phyloP scores from a whole-genome alignment of 1,284 basidiomycete species.

The Moesziomyces sp. region DNA sequence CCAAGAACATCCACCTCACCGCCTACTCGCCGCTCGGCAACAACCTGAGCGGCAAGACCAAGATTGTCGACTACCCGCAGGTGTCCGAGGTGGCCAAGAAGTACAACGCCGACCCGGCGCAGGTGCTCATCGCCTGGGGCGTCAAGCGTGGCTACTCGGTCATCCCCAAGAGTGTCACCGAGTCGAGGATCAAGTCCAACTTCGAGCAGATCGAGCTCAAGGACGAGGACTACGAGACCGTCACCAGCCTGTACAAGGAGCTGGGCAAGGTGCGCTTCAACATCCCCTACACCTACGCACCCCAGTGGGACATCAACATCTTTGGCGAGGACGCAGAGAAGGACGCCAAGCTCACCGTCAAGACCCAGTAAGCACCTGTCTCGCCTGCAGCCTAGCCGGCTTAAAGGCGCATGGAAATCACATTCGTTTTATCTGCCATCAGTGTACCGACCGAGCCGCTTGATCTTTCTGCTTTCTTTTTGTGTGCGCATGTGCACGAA shows the following conservation, averaged over 20 bases:
- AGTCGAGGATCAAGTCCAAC: conserved; percentile 67
- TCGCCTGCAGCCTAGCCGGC: no score
- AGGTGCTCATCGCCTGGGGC: conserved; percentile 69
- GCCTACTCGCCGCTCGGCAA: conserved; percentile 69
- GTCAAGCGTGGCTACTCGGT: conserved; percentile 66
- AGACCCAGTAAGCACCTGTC: conserved; percentile 40
- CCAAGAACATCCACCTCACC: conserved; percentile 66
- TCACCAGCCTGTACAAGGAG: conserved; percentile 52
- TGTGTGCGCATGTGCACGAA: no score
- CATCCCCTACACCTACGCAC: conserved; percentile 51
- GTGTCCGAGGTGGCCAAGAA: conserved; percentile 67
- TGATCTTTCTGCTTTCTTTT: no score
- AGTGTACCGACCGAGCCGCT: no score
- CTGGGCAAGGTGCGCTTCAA: conserved; percentile 66
- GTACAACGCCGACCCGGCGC: conserved; percentile 63
- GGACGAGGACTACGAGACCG: conserved; percentile 63
- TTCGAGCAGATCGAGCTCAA: conserved; percentile 65
- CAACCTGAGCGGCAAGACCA: conserved; percentile 56
- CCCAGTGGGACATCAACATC: conserved; percentile 60
- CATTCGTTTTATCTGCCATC: no score
- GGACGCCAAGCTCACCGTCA: conserved; percentile 49
- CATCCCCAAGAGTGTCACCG: conserved; percentile 69
- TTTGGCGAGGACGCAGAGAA: conserved; percentile 61
- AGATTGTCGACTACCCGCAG: conserved; percentile 63
- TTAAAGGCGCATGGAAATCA: no score